A percentile compares a stretch with the other conserved stretches of the same genome.
Conservation (phyloP, 495 filamentous ascomycete genomes). For the Penicillium egyptiacum region DNA sequence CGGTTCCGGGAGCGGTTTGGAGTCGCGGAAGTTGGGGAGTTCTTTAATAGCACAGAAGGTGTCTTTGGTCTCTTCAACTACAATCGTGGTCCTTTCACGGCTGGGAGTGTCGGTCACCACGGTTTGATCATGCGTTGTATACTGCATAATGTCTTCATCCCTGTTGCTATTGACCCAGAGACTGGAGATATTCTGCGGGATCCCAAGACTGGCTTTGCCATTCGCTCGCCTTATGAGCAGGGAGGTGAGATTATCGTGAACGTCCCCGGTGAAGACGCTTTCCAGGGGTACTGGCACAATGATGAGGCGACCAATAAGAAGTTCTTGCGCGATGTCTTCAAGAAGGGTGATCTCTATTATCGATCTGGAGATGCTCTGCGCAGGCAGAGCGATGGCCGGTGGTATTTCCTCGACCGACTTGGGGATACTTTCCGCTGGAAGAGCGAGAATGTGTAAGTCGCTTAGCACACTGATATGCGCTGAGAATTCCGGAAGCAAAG, state of each 20-base stretch:
- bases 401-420: slow-evolving; percentile 76
- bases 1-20: slow-evolving; percentile 65
- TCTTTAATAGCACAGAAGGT: slow-evolving; percentile 68
- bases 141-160: slow-evolving; percentile 55
- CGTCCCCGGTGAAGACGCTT: slow-evolving; percentile 57
- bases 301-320: slow-evolving; percentile 66
- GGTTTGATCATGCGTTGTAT: slow-evolving; percentile 55
- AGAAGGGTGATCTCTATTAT: slow-evolving; percentile 74
- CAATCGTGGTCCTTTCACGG: slow-evolving; percentile 59
- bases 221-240: slow-evolving; percentile 59
- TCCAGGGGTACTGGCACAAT: slow-evolving; percentile 71
- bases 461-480: not conserved
- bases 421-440: slow-evolving; percentile 87
- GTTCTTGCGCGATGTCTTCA: slow-evolving; percentile 67
- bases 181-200: slow-evolving; percentile 65
- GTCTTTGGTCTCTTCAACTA: slow-evolving; percentile 59
- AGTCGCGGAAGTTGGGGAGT: slow-evolving; percentile 59
- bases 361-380: slow-evolving; percentile 72
- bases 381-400: slow-evolving; percentile 64
- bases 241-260: slow-evolving; percentile 76
- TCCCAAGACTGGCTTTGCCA: slow-evolving; percentile 64
- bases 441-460: slow-evolving; percentile 68
- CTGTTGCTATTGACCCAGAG: slow-evolving; percentile 66
- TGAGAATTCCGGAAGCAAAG: not conserved
- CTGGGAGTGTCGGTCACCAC: slow-evolving; percentile 70